Base-by-base conservation (phyloP, 495 filamentous ascomycete species). In the Parachaetomium inaequale region DNA sequence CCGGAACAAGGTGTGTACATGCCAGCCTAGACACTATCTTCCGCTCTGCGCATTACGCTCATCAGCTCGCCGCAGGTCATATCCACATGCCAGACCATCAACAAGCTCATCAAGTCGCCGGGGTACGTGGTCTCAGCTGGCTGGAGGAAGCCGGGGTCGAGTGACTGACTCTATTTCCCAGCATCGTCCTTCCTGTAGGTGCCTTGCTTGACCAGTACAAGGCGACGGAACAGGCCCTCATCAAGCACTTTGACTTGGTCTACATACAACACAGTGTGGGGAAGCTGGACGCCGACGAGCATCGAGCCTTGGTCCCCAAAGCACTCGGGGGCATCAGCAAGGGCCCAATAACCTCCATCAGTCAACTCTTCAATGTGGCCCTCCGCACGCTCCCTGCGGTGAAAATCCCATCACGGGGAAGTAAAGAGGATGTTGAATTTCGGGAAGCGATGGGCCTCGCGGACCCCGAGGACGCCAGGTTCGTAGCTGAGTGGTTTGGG, bases 141-240 rank as follows among this genome's bases (percentile, higher is more conserved):
- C 7, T 11, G 7, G 12, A 26, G 34, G 3, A 42, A 4, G 2
- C 21, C 19, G 17, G 11, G 12, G 36, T 15, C 14, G 7, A 25
- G 5, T 40, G 29, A 43, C 67, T 69, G 43, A 71, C 62, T 15
- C 10, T 2, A 25, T 26, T 11, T 7, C 15, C 31, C 21, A 81
- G 87, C 17, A 88, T 96, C 60, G 82, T 89, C 62, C 81, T 98
- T 11, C 94, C 94, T 12, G 93, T 98, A 28, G 81, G 84, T 10
- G 85, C 86, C 19, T 81, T 98, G 26, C 73, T 97, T 60, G 89
- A 89, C 65, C 94, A 97, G 70, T 97, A 93, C 81, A 97, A 96
- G 69, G 87, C 88, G 25, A 84, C 77, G 12, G 70, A 78, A 7
- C 79, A 79, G n/a, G 79, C 88, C 2, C 81, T 96, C 7, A 82